Conservation (phyloP, 805 yeast species). For the Myxozyma vanderwaltii region DNA sequence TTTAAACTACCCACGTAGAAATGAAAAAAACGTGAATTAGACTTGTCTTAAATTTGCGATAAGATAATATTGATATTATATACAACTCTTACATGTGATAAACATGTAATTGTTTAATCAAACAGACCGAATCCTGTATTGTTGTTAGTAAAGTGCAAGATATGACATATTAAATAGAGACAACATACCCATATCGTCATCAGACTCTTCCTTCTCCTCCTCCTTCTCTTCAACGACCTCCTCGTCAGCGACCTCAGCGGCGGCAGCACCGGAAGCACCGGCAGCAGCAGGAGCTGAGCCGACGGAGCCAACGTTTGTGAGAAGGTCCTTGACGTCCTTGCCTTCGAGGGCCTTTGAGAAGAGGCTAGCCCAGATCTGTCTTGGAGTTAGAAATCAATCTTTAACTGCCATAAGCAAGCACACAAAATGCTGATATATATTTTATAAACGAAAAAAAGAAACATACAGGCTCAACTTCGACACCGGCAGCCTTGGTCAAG, state of each 20-base stretch:
- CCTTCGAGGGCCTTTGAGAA: conserved; percentile 86
- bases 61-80: conserved; percentile 5
- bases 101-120: conserved; percentile 55
- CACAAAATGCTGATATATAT: no score
- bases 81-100: conserved; percentile 1
- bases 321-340: conserved; percentile 78
- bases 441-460: no score
- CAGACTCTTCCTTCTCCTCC: conserved; percentile 37
- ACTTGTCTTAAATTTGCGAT: no score
- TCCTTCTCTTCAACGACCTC: conserved; percentile 37
- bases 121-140: conserved; percentile 52
- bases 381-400: no score
- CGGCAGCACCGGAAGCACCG: conserved; percentile 63
- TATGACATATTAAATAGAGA: neutral
- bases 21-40: no score
- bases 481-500: conserved; percentile 79
- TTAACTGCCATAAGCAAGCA: no score
- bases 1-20: no score
- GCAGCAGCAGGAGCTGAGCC: conserved; percentile 75
- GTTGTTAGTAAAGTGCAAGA: conserved; percentile 6
- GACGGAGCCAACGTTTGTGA: conserved; percentile 68
- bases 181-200: conserved; percentile 83
- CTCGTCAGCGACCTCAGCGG: conserved; percentile 34
- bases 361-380: conserved; percentile 79
- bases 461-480: conserved; percentile 64